These are phyloP conservation scores for Monilinia laxa DNA, from an alignment of 2,329 filamentous ascomycete species.

Conservation along the genomic window DNA sequence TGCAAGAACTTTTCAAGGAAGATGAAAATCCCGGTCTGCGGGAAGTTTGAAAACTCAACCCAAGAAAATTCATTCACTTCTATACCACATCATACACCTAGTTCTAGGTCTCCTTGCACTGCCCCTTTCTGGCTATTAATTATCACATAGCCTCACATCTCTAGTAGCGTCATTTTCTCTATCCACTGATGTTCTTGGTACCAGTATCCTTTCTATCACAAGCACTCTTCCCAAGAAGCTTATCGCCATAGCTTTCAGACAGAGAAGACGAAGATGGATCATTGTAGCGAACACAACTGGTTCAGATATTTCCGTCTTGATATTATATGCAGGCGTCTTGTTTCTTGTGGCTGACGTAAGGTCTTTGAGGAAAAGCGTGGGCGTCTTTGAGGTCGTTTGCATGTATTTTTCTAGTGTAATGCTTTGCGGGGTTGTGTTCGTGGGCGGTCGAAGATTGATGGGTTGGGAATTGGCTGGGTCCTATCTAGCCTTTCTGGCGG, in stretches of 20 bases:
- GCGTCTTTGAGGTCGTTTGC: conserved; percentile 38
- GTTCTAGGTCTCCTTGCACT: too few species aligned
- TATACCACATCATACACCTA: too few species aligned
- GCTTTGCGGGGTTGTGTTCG: conserved; percentile 40
- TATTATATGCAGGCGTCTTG: conserved; percentile 49
- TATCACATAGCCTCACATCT: too few species aligned
- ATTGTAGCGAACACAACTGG: conserved; percentile 53
- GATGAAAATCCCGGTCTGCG: too few species aligned
- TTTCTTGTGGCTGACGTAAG: conserved; percentile 38
- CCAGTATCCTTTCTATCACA: too few species aligned
- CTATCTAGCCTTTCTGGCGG: conserved; percentile 39
- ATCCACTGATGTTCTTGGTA: too few species aligned
- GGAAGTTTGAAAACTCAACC: too few species aligned
- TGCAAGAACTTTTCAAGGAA: too few species aligned
- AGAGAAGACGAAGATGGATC: conserved; percentile 49
- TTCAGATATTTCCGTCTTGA: conserved; percentile 55
- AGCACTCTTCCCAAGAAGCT: conserved; percentile 49
- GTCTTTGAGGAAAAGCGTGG: conserved; percentile 33
- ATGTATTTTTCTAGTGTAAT: conserved; percentile 36
- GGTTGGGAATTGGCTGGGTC: conserved; percentile 37
- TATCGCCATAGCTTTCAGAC: conserved; percentile 50
- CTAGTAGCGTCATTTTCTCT: too few species aligned
- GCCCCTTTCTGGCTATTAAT: too few species aligned
- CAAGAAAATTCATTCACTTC: too few species aligned
- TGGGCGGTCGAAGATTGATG: conserved; percentile 41